Base-by-base conservation (phyloP, 805 yeast species). In the Debaryomyces maramus region DNA sequence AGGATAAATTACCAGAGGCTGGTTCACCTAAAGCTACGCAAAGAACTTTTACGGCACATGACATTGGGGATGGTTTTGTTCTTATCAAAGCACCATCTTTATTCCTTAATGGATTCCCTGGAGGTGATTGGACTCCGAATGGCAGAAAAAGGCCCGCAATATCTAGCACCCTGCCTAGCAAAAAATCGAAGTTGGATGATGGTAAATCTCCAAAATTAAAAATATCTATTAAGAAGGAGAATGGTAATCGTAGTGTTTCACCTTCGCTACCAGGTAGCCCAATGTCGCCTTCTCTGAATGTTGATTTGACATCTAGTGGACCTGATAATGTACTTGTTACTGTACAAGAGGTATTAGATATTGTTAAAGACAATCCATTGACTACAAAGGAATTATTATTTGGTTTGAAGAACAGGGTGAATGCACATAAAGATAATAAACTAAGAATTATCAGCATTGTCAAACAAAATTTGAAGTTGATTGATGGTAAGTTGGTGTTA, bases 101-200 rank as follows among this genome's bases (percentile, higher is more conserved):
- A 27, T 70, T 85, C 11, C 70, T 90, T 43, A 58, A 65, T 13
- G 75, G 75, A 26, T 88, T 89, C 65, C 93, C 93, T 2, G 65
- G 59, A 14, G 96, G 96, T 19, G 86, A 81, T 39, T 90, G 97
- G 97, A 83, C 83, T 61, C 91, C 96, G 16, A 70, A 69, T 8
- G 70, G 70, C 45, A 75, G 62, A 20, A 66, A 65, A 43, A 55
- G 72, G 36, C 55, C 60, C 9, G 26, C 55, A 6, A 49, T 54
- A 14, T 52, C 46, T 3, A 49, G 52, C 1, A 53, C 48, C 6
- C 49, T 65, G 3, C 64, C 71, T 0, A 46, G 51, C n/a, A 75
- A 75, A 51, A 70, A 70, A 43, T 53, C 62, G 16, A 73, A 67
- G 41, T 32, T 53, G 5, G 77, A 72, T 36, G 58, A 53, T 3